Percentiles rank a stretch among this genome's conserved stretches.
Evolutionary conservation across 2,329 filamentous ascomycete species (phyloP).

Genomic region (Alternaria sp.): DNA sequence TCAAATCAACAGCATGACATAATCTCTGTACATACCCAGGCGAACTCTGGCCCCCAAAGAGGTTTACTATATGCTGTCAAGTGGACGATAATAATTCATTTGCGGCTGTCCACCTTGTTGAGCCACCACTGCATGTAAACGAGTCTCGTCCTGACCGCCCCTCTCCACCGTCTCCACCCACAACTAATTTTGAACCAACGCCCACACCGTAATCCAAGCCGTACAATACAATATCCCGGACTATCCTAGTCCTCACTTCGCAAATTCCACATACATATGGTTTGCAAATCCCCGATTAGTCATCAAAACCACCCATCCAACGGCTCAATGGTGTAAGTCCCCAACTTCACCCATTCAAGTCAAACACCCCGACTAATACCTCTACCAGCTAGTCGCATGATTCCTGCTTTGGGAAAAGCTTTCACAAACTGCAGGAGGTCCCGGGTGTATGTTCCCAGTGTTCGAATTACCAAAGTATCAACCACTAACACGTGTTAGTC

Average conservation of each 20-base stretch:
- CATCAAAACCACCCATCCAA: constrained; percentile 4
- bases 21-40: not conserved
- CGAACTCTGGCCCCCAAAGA: not conserved
- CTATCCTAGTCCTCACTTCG: too few relatives aligned
- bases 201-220: too few relatives aligned
- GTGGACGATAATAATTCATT: not conserved
- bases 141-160: not conserved
- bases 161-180: constrained; percentile 3
- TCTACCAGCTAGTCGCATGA: constrained; percentile 34
- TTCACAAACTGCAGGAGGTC: constrained; percentile 30
- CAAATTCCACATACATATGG: too few relatives aligned
- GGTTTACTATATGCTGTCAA: not conserved
- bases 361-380: not conserved
- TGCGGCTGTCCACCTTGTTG: not conserved
- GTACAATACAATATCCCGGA: too few relatives aligned
- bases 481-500: constrained; percentile 2
- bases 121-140: not conserved
- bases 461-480: not conserved
- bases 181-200: not conserved
- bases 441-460: constrained; percentile 17
- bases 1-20: not conserved
- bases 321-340: constrained; percentile 26
- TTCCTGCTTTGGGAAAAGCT: constrained; percentile 32
- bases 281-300: not conserved
- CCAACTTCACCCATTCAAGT: not conserved